Evolutionary conservation across 768 basidiomycete genomes (phyloP), one percentile per base, ranked within the genome.

Genomic region (Phanerochaete carnosa): DNA sequence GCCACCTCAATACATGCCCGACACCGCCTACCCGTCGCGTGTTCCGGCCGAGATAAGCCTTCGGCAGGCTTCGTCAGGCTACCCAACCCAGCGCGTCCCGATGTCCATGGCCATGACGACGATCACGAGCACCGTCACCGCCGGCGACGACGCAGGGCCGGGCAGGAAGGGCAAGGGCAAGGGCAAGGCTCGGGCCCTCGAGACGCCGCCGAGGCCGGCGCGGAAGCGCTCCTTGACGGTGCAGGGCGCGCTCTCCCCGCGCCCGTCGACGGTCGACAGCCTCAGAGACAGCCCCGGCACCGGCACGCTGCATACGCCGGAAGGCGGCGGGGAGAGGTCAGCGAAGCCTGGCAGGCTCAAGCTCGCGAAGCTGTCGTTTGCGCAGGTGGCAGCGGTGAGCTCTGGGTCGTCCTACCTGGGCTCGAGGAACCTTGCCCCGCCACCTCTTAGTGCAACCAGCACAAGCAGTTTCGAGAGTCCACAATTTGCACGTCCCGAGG

Each of bases 71-170:
- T 35, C 53, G n/a, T 29, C 57, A 43, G 29, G 25, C 35, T 33
- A 43, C 12, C 19, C 43, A 58, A 22, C 25, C n/a, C 57, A 2
- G 9, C 57, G 12, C n/a, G 35, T 64, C n/a, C 62, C 65, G n/a
- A n/a, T 60, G 16, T 52, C 63, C 5, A 66, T 66, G 65, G 29
- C 59, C 25, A 66, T 66, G 61, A 55, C 65, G 35, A 64, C 53
- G 33, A 62, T 59, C 43, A 58, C 57, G 1, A 62, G 56, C 49
- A 49, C 52, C 32, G 57, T 55, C 45, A 50, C 35, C n/a, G 57
- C 43, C 28, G 43, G 46, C 19, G 26, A 33, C 29, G 52, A 55
- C 9, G 45, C 15, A 26, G n/a, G 12, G 1, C 11, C 46, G 25
- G 56, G 28, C 25, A 55, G 49, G 50, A 59, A 56, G 25, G 57